Evolutionary conservation across 1,139 yeast genomes (phyloP).

Genomic region (Wickerhamiella pararugosa): DNA sequence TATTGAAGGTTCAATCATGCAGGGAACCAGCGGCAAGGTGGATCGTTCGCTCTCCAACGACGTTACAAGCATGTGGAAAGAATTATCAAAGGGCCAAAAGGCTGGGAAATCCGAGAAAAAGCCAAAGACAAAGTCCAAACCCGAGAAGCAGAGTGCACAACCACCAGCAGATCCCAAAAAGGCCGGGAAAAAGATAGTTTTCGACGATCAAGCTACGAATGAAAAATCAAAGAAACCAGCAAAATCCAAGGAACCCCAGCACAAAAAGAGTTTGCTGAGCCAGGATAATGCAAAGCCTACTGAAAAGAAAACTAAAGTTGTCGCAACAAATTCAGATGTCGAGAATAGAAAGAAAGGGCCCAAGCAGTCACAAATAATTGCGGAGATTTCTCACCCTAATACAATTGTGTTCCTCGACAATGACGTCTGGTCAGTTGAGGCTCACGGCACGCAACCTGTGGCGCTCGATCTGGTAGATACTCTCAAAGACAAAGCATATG

Average conservation of each 20-base stretch:
- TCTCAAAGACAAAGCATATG: slow-evolving; percentile 52
- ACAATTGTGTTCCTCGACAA: slow-evolving; percentile 1
- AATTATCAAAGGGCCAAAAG: slow-evolving; percentile 32
- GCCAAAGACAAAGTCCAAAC: background rate
- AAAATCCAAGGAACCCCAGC: slow-evolving; percentile 16
- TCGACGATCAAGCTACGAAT: slow-evolving; percentile 8
- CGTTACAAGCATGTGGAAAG: slow-evolving; percentile 48
- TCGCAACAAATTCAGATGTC: background rate
- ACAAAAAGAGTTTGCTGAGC: slow-evolving; percentile 6
- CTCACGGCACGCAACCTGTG: background rate
- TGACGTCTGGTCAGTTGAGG: slow-evolving; percentile 4
- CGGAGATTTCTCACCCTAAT: slow-evolving; percentile 20
- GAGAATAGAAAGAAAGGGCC: too few relatives aligned
- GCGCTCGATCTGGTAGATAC: slow-evolving; percentile 35
- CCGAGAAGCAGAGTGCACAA: too few relatives aligned
- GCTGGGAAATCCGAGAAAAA: slow-evolving; percentile 32
- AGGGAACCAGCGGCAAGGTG: slow-evolving; percentile 15
- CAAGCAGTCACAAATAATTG: slow-evolving; percentile 39
- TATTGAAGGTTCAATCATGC: slow-evolving; percentile 32
- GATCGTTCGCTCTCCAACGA: slow-evolving; percentile 29
- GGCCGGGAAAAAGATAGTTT: slow-evolving; percentile 12
- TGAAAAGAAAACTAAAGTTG: slow-evolving; percentile 2
- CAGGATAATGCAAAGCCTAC: slow-evolving; percentile 7
- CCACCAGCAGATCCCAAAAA: slow-evolving; percentile 9
- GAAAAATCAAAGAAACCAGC: slow-evolving; percentile 16